These are phyloP conservation scores for Paracorniculantispora psalliotae DNA, from an alignment of 2,329 filamentous ascomycete species.

Conservation along the genomic window DNA sequence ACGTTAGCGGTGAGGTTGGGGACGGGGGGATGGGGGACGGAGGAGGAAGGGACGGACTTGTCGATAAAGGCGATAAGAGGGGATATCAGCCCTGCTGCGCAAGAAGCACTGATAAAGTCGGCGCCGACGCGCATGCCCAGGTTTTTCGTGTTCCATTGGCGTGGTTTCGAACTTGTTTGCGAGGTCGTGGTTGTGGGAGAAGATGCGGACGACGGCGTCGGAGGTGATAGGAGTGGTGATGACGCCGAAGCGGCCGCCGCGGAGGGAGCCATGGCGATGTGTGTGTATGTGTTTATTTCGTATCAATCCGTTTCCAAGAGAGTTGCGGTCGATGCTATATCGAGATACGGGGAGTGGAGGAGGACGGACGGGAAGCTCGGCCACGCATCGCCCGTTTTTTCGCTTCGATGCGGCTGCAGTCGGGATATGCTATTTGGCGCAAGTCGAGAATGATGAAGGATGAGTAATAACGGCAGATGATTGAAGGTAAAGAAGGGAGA, in stretches of 20 bases:
- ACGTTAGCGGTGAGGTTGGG: slow-evolving; percentile 4
- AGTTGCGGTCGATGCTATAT: background rate
- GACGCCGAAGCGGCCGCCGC: background rate
- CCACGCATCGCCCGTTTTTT: background rate
- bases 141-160: slow-evolving; percentile 70
- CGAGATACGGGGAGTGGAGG: too few species aligned
- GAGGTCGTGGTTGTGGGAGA: background rate
- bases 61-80: slow-evolving; percentile 86
- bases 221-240: background rate
- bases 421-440: background rate
- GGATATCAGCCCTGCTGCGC: slow-evolving; percentile 71
- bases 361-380: background rate
- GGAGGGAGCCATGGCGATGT: background rate
- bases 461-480: background rate
- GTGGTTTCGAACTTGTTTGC: background rate
- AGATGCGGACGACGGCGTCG: background rate
- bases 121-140: slow-evolving; percentile 61
- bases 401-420: background rate
- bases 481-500: background rate
- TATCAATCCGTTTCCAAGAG: too few species aligned
- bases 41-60: slow-evolving; percentile 46
- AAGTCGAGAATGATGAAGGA: background rate
- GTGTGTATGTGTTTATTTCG: background rate
- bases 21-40: slow-evolving; percentile 8
- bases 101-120: slow-evolving; percentile 64